phyloP scores from a whole-genome alignment of 2,329 filamentous ascomycete genomes.

The Dichotomopilus funicola region DNA sequence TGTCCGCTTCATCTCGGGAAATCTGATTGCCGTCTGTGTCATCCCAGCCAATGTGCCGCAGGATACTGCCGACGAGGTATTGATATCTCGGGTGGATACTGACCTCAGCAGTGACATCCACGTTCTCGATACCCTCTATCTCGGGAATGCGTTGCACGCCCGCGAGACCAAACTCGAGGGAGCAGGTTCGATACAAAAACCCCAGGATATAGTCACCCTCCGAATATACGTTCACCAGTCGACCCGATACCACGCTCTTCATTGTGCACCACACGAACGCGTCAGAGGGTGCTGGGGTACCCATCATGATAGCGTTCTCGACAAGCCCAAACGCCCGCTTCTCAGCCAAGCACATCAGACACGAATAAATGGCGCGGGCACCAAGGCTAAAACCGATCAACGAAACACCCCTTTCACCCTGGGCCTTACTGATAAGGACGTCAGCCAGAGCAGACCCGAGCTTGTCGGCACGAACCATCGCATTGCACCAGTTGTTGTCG shows the following conservation, averaged over 20 bases:
- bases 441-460: slow-evolving; percentile 67
- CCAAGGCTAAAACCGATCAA: slow-evolving; percentile 78
- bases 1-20: slow-evolving; percentile 27
- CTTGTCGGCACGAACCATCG: slow-evolving; percentile 70
- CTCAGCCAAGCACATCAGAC: slow-evolving; percentile 72
- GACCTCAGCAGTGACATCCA: slow-evolving; percentile 59
- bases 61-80: slow-evolving; percentile 57
- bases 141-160: slow-evolving; percentile 70
- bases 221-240: slow-evolving; percentile 86
- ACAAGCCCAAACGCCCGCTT: slow-evolving; percentile 77
- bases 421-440: slow-evolving; percentile 71
- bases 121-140: slow-evolving; percentile 60
- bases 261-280: slow-evolving; percentile 68
- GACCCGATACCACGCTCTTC: slow-evolving; percentile 70
- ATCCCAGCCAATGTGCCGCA: slow-evolving; percentile 63
- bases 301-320: slow-evolving; percentile 80
- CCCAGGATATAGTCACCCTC: slow-evolving; percentile 81
- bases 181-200: slow-evolving; percentile 79
- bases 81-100: slow-evolving; percentile 66
- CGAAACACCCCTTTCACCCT: slow-evolving; percentile 75
- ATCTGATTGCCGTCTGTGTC: slow-evolving; percentile 46
- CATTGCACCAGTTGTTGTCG: slow-evolving; percentile 75
- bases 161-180: slow-evolving; percentile 75
- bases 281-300: slow-evolving; percentile 69
- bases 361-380: slow-evolving; percentile 76